Percentiles rank a stretch among this genome's conserved stretches.
Conservation (phyloP, 2,329 filamentous ascomycete species). For the Xylariaceae sp. region DNA sequence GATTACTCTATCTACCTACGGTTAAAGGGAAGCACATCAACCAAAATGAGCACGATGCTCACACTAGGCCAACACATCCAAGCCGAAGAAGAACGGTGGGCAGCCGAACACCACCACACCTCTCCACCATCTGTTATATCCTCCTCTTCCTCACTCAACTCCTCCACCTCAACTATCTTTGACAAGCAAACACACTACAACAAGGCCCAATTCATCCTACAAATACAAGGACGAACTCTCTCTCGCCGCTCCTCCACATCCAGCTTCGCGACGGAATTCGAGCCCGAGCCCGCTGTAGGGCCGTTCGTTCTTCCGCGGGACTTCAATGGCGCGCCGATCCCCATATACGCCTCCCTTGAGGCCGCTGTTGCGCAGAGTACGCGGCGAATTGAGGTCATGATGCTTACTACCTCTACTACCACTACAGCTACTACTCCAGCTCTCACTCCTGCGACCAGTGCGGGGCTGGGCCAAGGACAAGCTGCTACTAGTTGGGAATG, state of each 20-base stretch:
- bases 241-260: constrained; percentile 27
- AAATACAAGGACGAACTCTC: constrained; percentile 11
- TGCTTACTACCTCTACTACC: neutral
- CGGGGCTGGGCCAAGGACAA: constrained; percentile 2
- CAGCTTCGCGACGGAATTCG: constrained; percentile 23
- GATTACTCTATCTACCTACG: too few species aligned
- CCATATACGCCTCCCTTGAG: constrained; percentile 31
- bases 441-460: neutral
- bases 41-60: constrained; percentile 18
- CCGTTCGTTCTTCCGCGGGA: constrained; percentile 22
- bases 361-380: constrained; percentile 28
- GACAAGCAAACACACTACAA: constrained; percentile 19
- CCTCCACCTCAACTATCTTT: constrained; percentile 17
- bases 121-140: constrained; percentile 14
- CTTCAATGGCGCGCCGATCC: constrained; percentile 24
- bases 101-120: constrained; percentile 9
- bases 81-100: constrained; percentile 25
- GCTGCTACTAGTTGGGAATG: neutral
- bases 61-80: constrained; percentile 24
- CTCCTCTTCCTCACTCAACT: constrained; percentile 12
- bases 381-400: constrained; percentile 15
- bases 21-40: constrained; percentile 10
- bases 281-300: constrained; percentile 12
- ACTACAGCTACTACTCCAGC: neutral
- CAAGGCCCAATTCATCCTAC: neutral